These are phyloP conservation scores for Gypsophila paniculata DNA, from an alignment of 179 eudicot species.

Conservation along the genomic window DNA sequence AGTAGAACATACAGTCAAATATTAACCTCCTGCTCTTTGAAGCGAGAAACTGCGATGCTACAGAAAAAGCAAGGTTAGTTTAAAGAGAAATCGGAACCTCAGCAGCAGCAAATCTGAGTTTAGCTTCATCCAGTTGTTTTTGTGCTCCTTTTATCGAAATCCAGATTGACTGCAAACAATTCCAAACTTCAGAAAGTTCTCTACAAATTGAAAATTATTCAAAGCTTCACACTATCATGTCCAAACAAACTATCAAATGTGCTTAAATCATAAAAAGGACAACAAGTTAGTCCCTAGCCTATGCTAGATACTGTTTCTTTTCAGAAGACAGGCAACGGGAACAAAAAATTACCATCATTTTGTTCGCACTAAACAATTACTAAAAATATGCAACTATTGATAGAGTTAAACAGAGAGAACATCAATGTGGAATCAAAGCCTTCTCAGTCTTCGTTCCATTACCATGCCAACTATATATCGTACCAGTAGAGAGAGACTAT, in stretches of 20 bases:
- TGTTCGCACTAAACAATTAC: not conserved
- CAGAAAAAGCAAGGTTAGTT: not conserved
- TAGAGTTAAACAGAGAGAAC: not conserved
- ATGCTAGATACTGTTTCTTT: not conserved
- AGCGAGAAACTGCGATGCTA: not conserved
- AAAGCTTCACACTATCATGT: not conserved
- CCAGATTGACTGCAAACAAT: constrained; percentile 84
- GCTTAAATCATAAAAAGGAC: not conserved
- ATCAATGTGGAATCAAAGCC: not conserved
- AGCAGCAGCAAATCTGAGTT: constrained; percentile 93
- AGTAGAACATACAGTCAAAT: not conserved
- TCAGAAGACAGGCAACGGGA: not conserved
- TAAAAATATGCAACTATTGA: not conserved
- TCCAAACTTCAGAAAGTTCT: constrained; percentile 8
- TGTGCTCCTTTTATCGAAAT: constrained; percentile 67
- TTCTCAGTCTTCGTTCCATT: not conserved
- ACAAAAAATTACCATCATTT: not conserved
- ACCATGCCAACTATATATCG: not conserved
- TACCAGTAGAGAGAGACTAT: not conserved
- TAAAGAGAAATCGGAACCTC: constrained; percentile 50
- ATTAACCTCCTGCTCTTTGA: not conserved
- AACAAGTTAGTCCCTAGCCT: not conserved
- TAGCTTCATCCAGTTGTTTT: constrained; percentile 92
- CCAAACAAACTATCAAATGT: not conserved
- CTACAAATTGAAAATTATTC: not conserved